Conservation (phyloP, 2,329 filamentous ascomycete species). For the Alternaria dauci region DNA sequence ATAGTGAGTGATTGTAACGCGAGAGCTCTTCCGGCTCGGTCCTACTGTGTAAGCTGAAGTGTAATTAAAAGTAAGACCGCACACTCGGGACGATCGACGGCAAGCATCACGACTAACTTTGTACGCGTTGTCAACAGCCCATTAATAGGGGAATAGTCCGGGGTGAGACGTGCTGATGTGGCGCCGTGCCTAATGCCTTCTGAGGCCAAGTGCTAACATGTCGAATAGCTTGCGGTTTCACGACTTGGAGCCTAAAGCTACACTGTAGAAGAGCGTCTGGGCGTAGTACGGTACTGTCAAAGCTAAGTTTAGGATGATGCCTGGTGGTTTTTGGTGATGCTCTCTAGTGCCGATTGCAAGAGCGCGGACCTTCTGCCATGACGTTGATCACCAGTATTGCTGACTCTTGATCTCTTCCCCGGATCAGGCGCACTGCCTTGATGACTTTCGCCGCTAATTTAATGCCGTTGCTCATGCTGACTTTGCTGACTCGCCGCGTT, state of each 20-base stretch:
- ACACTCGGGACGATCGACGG: neutral
- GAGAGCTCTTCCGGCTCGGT: neutral
- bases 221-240: neutral
- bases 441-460: neutral
- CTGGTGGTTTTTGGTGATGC: neutral
- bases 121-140: neutral
- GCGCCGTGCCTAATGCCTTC: neutral
- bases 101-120: slow-evolving; percentile 1
- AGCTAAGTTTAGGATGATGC: neutral
- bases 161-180: neutral
- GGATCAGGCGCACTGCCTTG: neutral
- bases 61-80: slow-evolving; percentile 3
- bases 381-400: neutral
- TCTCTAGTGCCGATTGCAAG: neutral
- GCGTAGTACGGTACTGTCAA: neutral
- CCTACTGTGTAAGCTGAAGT: neutral
- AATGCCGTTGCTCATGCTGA: neutral
- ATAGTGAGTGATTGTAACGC: neutral
- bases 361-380: neutral
- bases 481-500: neutral
- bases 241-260: neutral
- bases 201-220: neutral
- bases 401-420: neutral
- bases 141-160: neutral
- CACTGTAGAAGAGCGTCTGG: neutral